Base-by-base conservation (phyloP, 768 basidiomycete species). In the Mycena sanguinolenta region DNA sequence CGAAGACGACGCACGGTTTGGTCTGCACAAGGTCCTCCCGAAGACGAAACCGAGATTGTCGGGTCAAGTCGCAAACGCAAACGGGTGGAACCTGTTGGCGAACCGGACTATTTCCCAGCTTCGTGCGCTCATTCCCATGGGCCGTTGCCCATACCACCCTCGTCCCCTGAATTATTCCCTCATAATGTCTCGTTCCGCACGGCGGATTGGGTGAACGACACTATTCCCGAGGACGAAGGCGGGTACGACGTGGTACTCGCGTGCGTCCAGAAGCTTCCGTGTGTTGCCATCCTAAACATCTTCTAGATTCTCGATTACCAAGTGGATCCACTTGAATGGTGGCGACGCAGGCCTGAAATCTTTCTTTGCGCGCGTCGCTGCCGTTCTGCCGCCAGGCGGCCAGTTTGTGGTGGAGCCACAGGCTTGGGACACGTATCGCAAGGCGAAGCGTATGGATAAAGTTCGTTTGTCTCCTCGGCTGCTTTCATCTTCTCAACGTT, bases 291-390 rank as follows among this genome's bases (percentile, higher is more conserved):
- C 36, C 52, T 25, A 38, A 58, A 3, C 25, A 32, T 23, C 46
- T 49, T 36, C 4, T 76, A 96, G 95, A 1, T 90, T 97, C 73
- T 97, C 95, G 0, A 81, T 97, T 52, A 89, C 95, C 0, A 97
- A 96, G 80, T 97, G 96, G 96, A 94, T 97, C 34, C 96, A 97
- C 79, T 83, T 97, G 13, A 91, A 96, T 72, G 83, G 84, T 14
- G 92, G 93, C 13, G 96, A 98, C 75, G 87, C 87, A 0, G 95
- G 90, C 0, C 74, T 97, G n/a, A 73, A 78, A 39, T 67, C 72
- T 0, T 95, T 96, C 79, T 97, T 97, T 75, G 80, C 77, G 3
- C 88, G 90, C 49, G 88, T 91, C 0, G 81, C 89, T 71, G 75
- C 78, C 30, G 85, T 87, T 3, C 83, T 98, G 19, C 82, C 79